Conservation (phyloP, 2,329 filamentous ascomycete genomes). For the Bipolaris bicolor region DNA sequence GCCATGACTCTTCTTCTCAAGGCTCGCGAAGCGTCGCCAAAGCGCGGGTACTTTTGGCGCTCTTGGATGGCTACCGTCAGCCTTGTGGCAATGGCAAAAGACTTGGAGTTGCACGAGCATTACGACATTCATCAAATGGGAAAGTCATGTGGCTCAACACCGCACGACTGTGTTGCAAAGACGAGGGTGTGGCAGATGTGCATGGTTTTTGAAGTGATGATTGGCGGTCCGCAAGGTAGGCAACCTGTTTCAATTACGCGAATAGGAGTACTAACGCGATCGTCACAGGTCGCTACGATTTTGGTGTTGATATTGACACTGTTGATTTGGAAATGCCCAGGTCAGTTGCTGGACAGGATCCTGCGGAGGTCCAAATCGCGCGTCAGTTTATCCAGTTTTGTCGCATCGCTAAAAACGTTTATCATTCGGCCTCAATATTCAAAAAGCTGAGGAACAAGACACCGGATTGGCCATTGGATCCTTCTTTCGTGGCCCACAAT, state of each 20-base stretch:
- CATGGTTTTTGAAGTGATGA: conserved; percentile 86
- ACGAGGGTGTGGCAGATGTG: conserved; percentile 90
- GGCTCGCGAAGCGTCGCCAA: conserved; percentile 87
- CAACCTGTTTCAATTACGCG: neutral
- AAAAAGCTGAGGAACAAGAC: conserved; percentile 74
- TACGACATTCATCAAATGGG: conserved; percentile 77
- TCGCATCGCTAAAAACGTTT: conserved; percentile 77
- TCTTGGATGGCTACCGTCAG: conserved; percentile 97
- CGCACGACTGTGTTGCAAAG: conserved; percentile 80
- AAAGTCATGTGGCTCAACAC: conserved; percentile 69
- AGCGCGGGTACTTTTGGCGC: conserved; percentile 92
- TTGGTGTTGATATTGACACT: conserved; percentile 74
- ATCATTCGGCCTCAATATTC: conserved; percentile 77
- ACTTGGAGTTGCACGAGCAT: conserved; percentile 88
- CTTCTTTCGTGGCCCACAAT: conserved; percentile 80
- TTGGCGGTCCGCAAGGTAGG: conserved; percentile 88
- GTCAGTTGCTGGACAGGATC: conserved; percentile 70
- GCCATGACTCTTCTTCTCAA: conserved; percentile 87
- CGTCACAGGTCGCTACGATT: conserved; percentile 68
- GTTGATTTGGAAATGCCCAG: conserved; percentile 75
- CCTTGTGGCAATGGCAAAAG: conserved; percentile 90
- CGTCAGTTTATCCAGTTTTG: conserved; percentile 84
- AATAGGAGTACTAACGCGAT: conserved; percentile 12
- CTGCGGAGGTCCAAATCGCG: conserved; percentile 76
- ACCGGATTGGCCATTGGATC: conserved; percentile 86